A percentile compares a stretch with the other conserved stretches of the same genome.
Evolutionary conservation across 768 basidiomycete species (phyloP).

Genomic region (Phanerodontia chrysosporium): DNA sequence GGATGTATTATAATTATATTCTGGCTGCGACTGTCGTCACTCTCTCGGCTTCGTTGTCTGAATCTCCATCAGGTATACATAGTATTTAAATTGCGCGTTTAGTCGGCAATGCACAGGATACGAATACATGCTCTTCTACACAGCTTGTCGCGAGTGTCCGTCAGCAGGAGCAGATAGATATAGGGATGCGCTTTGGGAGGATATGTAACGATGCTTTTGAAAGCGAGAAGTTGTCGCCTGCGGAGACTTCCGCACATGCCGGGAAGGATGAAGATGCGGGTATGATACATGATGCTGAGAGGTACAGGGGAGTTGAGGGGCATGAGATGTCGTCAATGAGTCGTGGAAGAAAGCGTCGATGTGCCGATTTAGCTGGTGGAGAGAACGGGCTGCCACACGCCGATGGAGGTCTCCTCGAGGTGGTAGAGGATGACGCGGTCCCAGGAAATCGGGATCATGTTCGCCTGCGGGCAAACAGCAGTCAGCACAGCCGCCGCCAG

Average conservation of each 20-base stretch:
- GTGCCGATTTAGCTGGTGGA: constrained; percentile 22
- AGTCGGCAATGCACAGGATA: neutral
- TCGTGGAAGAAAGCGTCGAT: neutral
- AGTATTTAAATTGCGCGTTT: neutral
- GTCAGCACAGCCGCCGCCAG: neutral
- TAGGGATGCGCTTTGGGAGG: neutral
- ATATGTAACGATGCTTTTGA: neutral
- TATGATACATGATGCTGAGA: neutral
- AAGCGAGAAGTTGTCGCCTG: neutral
- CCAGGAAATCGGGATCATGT: constrained; percentile 65
- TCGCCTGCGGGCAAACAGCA: constrained; percentile 40
- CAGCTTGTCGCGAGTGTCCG: neutral
- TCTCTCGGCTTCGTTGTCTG: too few relatives aligned
- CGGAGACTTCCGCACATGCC: neutral
- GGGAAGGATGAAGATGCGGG: neutral
- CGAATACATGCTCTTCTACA: neutral
- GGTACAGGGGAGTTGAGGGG: neutral
- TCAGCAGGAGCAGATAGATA: neutral
- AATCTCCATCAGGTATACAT: too few relatives aligned
- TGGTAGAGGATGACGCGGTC: constrained; percentile 67
- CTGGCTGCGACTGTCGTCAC: too few relatives aligned
- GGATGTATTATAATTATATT: too few relatives aligned
- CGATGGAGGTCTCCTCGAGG: constrained; percentile 63
- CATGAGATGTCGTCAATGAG: neutral
- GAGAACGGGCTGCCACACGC: constrained; percentile 70